Evolutionary conservation across 108 stramenopile genomes (phyloP).

Genomic region (Cylindrotheca fusiformis): DNA sequence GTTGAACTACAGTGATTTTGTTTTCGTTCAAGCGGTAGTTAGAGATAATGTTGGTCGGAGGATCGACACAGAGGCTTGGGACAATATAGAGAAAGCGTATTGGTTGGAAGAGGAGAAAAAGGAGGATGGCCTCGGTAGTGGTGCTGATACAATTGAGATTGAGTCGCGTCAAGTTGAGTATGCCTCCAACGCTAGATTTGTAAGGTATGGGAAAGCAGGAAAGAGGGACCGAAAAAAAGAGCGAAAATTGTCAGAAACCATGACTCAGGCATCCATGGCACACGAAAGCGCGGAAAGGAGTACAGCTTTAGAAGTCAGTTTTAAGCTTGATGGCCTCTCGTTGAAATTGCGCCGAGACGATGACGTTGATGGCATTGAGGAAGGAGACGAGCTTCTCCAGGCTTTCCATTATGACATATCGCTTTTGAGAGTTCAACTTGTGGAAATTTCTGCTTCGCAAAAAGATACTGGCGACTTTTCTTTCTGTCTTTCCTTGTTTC

Average conservation of each 20-base stretch:
- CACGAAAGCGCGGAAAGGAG: neutral
- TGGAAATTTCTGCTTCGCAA: slow-evolving; percentile 22
- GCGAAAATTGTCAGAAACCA: neutral
- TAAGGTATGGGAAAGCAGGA: slow-evolving; percentile 51
- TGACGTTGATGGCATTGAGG: slow-evolving; percentile 16
- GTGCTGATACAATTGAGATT: neutral
- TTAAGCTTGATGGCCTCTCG: slow-evolving; percentile 42
- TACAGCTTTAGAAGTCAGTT: slow-evolving; percentile 34
- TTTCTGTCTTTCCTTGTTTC: slow-evolving; percentile 39
- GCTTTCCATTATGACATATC: slow-evolving; percentile 50
- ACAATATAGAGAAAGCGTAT: slow-evolving; percentile 65
- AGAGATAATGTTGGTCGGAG: slow-evolving; percentile 44
- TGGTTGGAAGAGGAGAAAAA: slow-evolving; percentile 33
- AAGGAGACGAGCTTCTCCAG: slow-evolving; percentile 23
- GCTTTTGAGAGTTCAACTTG: slow-evolving; percentile 29
- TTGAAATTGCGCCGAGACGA: slow-evolving; percentile 56
- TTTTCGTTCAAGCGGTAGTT: slow-evolving; percentile 36
- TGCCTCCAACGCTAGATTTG: slow-evolving; percentile 53
- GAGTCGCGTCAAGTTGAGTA: slow-evolving; percentile 32
- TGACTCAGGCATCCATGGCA: slow-evolving; percentile 10
- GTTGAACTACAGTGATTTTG: slow-evolving; percentile 52
- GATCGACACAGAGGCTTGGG: slow-evolving; percentile 55
- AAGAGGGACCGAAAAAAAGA: slow-evolving; percentile 9
- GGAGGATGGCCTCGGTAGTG: neutral
- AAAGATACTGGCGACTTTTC: slow-evolving; percentile 27